Conservation (phyloP, 495 filamentous ascomycete species). For the Hyaloscypha bicolor region DNA sequence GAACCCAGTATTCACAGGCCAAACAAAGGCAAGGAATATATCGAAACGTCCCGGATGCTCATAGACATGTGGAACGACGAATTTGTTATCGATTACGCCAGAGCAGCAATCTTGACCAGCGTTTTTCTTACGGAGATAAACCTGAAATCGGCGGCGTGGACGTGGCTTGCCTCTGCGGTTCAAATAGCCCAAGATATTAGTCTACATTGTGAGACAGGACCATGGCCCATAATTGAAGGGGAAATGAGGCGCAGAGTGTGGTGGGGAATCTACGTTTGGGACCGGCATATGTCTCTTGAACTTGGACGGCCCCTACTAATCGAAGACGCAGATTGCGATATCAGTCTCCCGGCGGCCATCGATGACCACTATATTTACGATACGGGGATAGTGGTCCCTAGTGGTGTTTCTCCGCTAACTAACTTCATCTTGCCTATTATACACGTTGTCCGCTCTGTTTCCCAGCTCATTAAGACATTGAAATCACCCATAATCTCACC, state of each 20-base stretch:
- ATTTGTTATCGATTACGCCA: slow-evolving; percentile 76
- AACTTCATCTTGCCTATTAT: slow-evolving; percentile 77
- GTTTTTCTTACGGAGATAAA: slow-evolving; percentile 87
- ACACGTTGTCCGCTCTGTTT: slow-evolving; percentile 80
- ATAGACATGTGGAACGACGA: slow-evolving; percentile 85
- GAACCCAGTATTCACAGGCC: slow-evolving; percentile 56
- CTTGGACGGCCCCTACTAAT: slow-evolving; percentile 82
- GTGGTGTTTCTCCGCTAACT: slow-evolving; percentile 52
- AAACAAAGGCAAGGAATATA: slow-evolving; percentile 67
- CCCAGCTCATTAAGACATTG: slow-evolving; percentile 73
- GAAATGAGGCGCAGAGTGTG: slow-evolving; percentile 89
- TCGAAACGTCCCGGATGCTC: slow-evolving; percentile 68
- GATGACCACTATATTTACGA: slow-evolving; percentile 82
- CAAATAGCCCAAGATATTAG: slow-evolving; percentile 87
- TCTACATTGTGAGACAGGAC: slow-evolving; percentile 74
- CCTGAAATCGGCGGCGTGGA: slow-evolving; percentile 85
- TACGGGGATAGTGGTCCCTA: slow-evolving; percentile 53
- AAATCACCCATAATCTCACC: slow-evolving; percentile 67
- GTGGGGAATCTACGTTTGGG: slow-evolving; percentile 94
- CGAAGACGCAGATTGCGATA: slow-evolving; percentile 88
- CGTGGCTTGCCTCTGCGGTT: slow-evolving; percentile 82
- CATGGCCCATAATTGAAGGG: slow-evolving; percentile 73
- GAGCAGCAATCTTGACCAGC: slow-evolving; percentile 71
- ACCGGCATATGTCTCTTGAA: slow-evolving; percentile 81
- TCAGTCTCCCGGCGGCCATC: slow-evolving; percentile 73